Evolutionary conservation across 192 early-diverging fungal genomes (phyloP), one percentile per base, ranked within the genome.

Genomic region (Phycomyces blakesleeanus): DNA sequence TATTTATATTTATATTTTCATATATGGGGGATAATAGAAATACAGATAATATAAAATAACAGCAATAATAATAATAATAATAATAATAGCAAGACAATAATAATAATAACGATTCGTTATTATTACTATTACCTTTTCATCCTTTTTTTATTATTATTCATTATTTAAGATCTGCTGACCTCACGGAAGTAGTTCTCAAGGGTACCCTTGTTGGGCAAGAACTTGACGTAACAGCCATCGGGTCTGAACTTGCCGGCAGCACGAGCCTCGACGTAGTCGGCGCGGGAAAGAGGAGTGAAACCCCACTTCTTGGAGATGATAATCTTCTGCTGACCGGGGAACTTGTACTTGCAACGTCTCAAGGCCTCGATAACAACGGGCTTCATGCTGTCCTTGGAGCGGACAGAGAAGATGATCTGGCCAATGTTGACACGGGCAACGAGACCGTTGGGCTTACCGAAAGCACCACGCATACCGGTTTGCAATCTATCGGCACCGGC

Each of bases 261-360:
- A 73, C 93, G 90, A 57, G 81, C 83, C 40, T 78, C 85, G 41
- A 87, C 78, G 78, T 97, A 99, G 69, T 96, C 90, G 72, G 91
- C 89, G 67, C 94, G 90, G 58, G 90, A 82, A 55, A 96, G 82
- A 83, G 97, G 97, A 82, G 97, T 98, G 86, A 99, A 98, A 67
- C 97, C 97, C 97, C 97, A 98, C 81, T 98, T 98, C 86, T 98
- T 97, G 77, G 97, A 98, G 66, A 98, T 78, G 71, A 99, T 89
- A 72, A 99, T 96, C 86, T 95, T 97, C 77, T 98, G 97, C 63
- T 92, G 91, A 76, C 97, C 95, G 39, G 95, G 91, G 85, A 98
- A 98, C 89, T 97, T 98, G 92, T 96, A 98, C 90, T 97, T 94
- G 85, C 87, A 87, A 59, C 93, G 92, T 71, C 93, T 89, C 63